Evolutionary conservation across 1,139 yeast species (phyloP).

Genomic region (Saccharomyces uvarum): DNA sequence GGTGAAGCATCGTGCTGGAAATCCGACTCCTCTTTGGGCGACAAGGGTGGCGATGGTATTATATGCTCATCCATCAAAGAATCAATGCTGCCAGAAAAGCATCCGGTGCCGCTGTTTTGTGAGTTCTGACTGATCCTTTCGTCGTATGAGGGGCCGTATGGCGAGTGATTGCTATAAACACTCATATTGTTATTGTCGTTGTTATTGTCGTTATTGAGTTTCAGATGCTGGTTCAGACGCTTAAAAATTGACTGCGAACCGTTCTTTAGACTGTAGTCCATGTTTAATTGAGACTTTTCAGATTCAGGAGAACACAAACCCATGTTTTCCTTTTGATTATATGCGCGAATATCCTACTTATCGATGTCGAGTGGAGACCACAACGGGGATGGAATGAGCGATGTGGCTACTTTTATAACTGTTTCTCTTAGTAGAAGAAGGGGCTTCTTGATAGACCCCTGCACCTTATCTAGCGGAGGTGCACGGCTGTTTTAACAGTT

Average conservation of each 20-base stretch:
- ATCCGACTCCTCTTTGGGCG: conserved; percentile 18
- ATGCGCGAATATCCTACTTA: background rate
- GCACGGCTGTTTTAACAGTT: background rate
- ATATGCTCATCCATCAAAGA: conserved; percentile 15
- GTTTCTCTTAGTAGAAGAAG: background rate
- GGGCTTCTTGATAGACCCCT: conserved; percentile 1
- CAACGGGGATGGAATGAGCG: background rate
- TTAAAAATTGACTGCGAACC: background rate
- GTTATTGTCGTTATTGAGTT: background rate
- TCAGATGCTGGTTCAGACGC: background rate
- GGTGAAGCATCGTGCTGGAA: background rate
- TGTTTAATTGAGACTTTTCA: conserved; percentile 25
- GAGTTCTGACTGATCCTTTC: background rate
- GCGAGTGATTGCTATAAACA: conserved; percentile 2
- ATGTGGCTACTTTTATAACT: background rate
- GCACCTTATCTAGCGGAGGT: background rate
- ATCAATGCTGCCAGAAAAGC: conserved; percentile 9
- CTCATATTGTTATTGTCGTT: background rate
- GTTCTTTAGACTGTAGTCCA: conserved; percentile 3
- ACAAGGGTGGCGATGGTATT: conserved; percentile 30
- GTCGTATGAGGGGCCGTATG: background rate
- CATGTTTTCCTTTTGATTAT: conserved; percentile 8
- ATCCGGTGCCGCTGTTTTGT: conserved; percentile 5
- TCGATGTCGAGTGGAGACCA: background rate
- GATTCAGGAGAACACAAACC: conserved; percentile 27